Evolutionary conservation across 345 rosid genomes (phyloP).

Genomic region (Arabidopsis thaliana): TAIR10.1 NC_003070.9:19080001-19080500

Average conservation of each 20-base stretch:
- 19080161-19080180: constrained; percentile 31
- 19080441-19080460: constrained; percentile 6
- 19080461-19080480: background rate
- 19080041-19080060: constrained; percentile 20
- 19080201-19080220: constrained; percentile 1
- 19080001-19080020: constrained; percentile 27
- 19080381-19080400: constrained; percentile 17
- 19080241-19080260: constrained; percentile 1
- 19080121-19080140: background rate
- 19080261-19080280: background rate
- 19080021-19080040: constrained; percentile 24
- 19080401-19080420: constrained; percentile 1
- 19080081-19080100: constrained; percentile 15
- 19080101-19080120: background rate
- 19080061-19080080: constrained; percentile 3
- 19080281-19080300: background rate
- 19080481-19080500: background rate
- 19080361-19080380: constrained; percentile 25
- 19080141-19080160: background rate
- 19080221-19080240: constrained; percentile 1
- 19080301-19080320: background rate
- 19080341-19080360: constrained; percentile 1
- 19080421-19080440: background rate
- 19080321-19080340: constrained; percentile 34
- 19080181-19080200: constrained; percentile 15